These are phyloP conservation scores for Fomes fomentarius DNA, from an alignment of 1,284 basidiomycete species.

Conservation along the genomic window DNA sequence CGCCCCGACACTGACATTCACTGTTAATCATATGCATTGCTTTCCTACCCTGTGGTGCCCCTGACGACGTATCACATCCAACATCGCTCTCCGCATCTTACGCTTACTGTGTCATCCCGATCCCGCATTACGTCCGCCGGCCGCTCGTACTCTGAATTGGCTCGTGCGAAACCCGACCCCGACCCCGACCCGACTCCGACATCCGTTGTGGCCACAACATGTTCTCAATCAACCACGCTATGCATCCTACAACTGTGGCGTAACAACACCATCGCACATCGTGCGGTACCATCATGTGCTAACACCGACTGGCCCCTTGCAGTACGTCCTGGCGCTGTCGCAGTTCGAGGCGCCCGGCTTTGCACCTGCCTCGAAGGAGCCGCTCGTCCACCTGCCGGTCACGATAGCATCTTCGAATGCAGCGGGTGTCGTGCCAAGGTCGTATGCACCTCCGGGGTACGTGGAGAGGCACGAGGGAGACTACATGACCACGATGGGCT, in stretches of 20 bases:
- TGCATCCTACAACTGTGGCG: background rate
- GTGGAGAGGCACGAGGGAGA: constrained; percentile 44
- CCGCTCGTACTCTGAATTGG: too few relatives aligned
- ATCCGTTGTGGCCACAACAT: too few relatives aligned
- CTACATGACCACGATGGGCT: constrained; percentile 55
- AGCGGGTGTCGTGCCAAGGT: constrained; percentile 43
- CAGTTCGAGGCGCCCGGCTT: constrained; percentile 52
- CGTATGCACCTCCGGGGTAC: constrained; percentile 61
- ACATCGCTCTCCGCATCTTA: background rate
- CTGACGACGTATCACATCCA: background rate
- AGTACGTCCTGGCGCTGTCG: constrained; percentile 54
- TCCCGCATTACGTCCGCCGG: too few relatives aligned
- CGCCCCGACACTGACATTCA: too few relatives aligned
- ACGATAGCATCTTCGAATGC: constrained; percentile 46
- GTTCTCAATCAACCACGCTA: background rate
- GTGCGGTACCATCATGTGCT: too few relatives aligned
- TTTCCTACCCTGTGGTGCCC: background rate
- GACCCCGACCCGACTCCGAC: too few relatives aligned
- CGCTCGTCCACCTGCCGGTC: constrained; percentile 46
- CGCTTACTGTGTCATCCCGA: background rate
- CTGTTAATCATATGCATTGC: background rate
- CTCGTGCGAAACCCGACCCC: too few relatives aligned
- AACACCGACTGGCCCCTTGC: constrained; percentile 6
- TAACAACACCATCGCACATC: too few relatives aligned
- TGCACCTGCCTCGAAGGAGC: constrained; percentile 31